Evolutionary conservation across 176 grass and related monocot species (phyloP).

Genomic region (Phoenix roebelenii): DNA sequence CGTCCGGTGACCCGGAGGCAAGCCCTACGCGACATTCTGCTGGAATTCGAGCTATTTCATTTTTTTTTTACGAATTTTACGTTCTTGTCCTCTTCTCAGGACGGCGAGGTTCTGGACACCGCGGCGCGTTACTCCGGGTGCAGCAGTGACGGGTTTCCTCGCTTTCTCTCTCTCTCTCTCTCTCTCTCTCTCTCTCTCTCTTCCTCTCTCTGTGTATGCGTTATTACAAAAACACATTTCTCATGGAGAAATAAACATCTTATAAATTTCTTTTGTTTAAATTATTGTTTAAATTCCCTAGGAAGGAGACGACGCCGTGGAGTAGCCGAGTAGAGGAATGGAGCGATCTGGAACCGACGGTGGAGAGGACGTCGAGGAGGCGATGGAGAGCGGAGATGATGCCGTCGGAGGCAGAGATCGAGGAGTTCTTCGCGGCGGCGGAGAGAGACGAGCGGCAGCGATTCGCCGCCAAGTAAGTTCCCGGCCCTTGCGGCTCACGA

Average conservation of each 20-base stretch:
- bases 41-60: background rate
- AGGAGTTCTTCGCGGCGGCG: slow-evolving; percentile 50
- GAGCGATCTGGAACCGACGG: background rate
- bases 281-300: background rate
- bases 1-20: background rate
- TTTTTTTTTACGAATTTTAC: background rate
- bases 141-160: background rate
- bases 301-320: background rate
- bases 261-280: background rate
- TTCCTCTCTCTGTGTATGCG: no score
- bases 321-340: background rate
- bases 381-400: background rate
- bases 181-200: no score
- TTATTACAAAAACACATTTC: background rate
- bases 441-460: slow-evolving; percentile 32
- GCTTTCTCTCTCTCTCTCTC: no score
- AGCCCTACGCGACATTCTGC: background rate
- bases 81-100: background rate
- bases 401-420: slow-evolving; percentile 28
- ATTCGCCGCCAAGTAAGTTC: slow-evolving; percentile 30
- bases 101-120: background rate
- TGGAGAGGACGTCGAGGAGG: background rate
- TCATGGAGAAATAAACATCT: background rate
- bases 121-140: background rate
- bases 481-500: background rate